Conservation (phyloP, 208 protist species). For the Crithidia sp. region DNA sequence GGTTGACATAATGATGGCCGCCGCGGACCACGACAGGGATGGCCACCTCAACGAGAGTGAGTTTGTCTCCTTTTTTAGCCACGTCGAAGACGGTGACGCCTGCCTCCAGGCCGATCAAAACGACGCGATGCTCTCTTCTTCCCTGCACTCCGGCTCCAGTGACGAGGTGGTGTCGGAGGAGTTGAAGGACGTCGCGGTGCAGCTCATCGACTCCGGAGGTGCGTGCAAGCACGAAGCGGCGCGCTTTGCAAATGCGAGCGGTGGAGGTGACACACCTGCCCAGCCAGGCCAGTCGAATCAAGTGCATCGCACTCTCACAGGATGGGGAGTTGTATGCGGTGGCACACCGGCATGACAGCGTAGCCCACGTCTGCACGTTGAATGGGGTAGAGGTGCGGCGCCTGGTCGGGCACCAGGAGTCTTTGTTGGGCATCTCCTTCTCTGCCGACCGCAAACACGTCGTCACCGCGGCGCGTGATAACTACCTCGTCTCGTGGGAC, state of each 20-base stretch:
- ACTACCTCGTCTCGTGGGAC: slow-evolving; percentile 60
- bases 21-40: slow-evolving; percentile 35
- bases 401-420: slow-evolving; percentile 55
- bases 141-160: neutral
- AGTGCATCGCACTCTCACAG: slow-evolving; percentile 54
- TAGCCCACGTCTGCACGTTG: slow-evolving; percentile 58
- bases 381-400: slow-evolving; percentile 44
- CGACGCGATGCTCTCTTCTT: slow-evolving; percentile 12
- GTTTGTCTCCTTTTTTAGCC: slow-evolving; percentile 46
- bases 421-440: slow-evolving; percentile 57
- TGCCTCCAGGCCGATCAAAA: slow-evolving; percentile 34
- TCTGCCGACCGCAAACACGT: slow-evolving; percentile 64
- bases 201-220: neutral
- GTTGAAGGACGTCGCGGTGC: neutral
- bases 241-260: slow-evolving; percentile 27
- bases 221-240: neutral
- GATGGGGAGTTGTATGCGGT: slow-evolving; percentile 57
- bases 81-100: slow-evolving; percentile 27
- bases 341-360: slow-evolving; percentile 53
- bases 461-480: slow-evolving; percentile 54
- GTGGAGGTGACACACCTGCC: slow-evolving; percentile 38
- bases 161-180: slow-evolving; percentile 2
- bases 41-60: slow-evolving; percentile 43
- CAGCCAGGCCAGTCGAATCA: slow-evolving; percentile 50
- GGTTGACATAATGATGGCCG: slow-evolving; percentile 28